These are phyloP conservation scores for Eimeria acervulina DNA, from an alignment of 169 alveolate species.

Conservation along the genomic window DNA sequence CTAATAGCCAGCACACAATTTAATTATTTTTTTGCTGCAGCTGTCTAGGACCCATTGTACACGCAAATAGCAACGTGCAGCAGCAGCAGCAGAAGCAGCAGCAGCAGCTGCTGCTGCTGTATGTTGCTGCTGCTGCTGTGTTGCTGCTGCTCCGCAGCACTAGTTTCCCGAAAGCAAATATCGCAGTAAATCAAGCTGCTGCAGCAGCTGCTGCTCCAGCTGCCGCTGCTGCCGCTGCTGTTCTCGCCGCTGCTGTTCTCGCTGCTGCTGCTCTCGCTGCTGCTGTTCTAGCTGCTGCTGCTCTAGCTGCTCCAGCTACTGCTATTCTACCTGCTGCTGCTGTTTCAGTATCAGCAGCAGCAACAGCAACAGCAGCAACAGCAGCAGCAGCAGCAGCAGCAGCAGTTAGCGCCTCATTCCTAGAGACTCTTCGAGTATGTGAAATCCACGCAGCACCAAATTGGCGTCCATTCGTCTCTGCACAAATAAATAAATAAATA, in stretches of 20 bases:
- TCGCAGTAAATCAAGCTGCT: too few species aligned
- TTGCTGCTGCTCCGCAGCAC: conserved; percentile 1
- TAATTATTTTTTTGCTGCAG: neutral
- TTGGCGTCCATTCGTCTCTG: conserved; percentile 74
- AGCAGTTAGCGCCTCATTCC: conserved; percentile 23
- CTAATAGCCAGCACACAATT: neutral
- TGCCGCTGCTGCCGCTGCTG: too few species aligned
- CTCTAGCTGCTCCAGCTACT: too few species aligned
- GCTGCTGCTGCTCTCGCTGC: neutral
- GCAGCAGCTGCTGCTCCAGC: too few species aligned
- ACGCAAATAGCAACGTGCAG: neutral
- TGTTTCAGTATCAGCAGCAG: neutral
- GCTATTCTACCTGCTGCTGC: neutral
- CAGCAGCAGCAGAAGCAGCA: neutral
- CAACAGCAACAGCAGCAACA: neutral
- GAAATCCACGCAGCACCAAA: conserved; percentile 64
- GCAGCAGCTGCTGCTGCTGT: too few species aligned
- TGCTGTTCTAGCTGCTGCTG: neutral
- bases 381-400: conserved; percentile 6
- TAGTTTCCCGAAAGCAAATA: neutral
- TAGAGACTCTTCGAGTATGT: conserved; percentile 66
- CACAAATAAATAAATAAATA: neutral
- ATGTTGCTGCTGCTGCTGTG: conserved; percentile 15
- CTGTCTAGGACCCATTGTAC: neutral
- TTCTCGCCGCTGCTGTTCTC: neutral